Base-by-base conservation (phyloP, 805 yeast genomes). In the Sungouiella thailandica region DNA sequence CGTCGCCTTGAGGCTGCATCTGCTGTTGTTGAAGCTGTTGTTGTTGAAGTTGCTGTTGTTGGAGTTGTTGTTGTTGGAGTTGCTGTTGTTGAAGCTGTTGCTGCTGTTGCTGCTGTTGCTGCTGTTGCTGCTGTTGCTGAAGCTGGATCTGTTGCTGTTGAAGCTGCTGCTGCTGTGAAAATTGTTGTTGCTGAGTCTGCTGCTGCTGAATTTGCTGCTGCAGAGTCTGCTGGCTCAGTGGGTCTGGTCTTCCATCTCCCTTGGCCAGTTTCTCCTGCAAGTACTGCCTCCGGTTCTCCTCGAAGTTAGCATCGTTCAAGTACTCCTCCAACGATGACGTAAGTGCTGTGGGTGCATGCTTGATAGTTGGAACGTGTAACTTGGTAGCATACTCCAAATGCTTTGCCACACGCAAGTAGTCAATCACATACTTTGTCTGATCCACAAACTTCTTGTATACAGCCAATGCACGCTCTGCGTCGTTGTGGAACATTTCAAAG, bases 311-410 rank as follows among this genome's bases (percentile, higher is more conserved):
- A 53, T 90, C 97, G 44, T 80, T 74, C 45, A 93, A 64, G 57
- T 90, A 94, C 47, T 89, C 96, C 53, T 87, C 93, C 41, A 93
- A 72, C 10, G 94, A 80, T 22, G 79, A 72, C 3, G 95, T 83
- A 43, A 93, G 70, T 17, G 95, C 93, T 2, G 97, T 89, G 15
- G 97, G 97, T 2, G 97, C 97, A 60, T 93, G 98, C 55, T 86
- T 86, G 41, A 93, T 89, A 10, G 95, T 89, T 23, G 98, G 98
- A 22, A 93, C 95, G 50, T 82, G 89, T 44, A 90, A 66, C 50
- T 88, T 88, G 3, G 97, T 88, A 9, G 88, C 76, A 52, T 79
- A 76, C 58, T 86, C 96, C 44, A 86, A 68, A 55, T 83, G 87
- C 53, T 93, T 90, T 4, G 97, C 98, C 11, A 83, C 78, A 49